Conservation (phyloP, 2,329 filamentous ascomycete genomes). For the Coleophoma eucalyptorum region DNA sequence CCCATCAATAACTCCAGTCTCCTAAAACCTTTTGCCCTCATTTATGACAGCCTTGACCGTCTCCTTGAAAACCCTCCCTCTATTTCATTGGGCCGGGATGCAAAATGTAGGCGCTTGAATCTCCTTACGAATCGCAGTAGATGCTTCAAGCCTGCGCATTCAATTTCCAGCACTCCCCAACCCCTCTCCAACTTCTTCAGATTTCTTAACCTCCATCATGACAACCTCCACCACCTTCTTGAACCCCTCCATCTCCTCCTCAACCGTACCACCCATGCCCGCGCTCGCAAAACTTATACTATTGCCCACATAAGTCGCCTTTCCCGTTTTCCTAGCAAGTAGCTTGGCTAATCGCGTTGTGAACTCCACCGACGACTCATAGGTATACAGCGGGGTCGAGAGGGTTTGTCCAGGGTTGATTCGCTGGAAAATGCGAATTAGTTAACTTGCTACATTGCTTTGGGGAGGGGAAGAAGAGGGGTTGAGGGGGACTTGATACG, state of each 20-base stretch:
- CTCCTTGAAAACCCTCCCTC: too few species aligned
- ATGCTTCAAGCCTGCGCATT: too few species aligned
- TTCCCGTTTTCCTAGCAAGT: constrained; percentile 65
- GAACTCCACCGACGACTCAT: constrained; percentile 78
- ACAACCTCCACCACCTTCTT: constrained; percentile 70
- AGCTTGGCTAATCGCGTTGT: constrained; percentile 81
- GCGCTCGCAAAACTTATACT: constrained; percentile 74
- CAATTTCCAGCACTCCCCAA: too few species aligned
- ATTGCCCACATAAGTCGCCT: constrained; percentile 86
- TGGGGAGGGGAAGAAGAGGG: background rate
- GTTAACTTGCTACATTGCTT: background rate
- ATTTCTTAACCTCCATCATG: constrained; percentile 45
- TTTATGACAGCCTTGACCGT: too few species aligned
- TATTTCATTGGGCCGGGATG: too few species aligned
- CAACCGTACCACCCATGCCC: constrained; percentile 74
- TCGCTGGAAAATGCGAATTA: constrained; percentile 14
- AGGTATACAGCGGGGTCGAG: constrained; percentile 74
- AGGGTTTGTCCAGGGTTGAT: constrained; percentile 55
- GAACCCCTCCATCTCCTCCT: constrained; percentile 93
- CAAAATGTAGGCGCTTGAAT: too few species aligned
- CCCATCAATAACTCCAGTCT: too few species aligned
- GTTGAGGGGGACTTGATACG: constrained; percentile 16
- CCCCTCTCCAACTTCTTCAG: constrained; percentile 11
- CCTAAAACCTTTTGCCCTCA: too few species aligned
- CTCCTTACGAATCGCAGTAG: too few species aligned